Evolutionary conservation across 2,329 filamentous ascomycete genomes (phyloP), one percentile per base, ranked within the genome.

Genomic region (Pseudogymnoascus sp.): DNA sequence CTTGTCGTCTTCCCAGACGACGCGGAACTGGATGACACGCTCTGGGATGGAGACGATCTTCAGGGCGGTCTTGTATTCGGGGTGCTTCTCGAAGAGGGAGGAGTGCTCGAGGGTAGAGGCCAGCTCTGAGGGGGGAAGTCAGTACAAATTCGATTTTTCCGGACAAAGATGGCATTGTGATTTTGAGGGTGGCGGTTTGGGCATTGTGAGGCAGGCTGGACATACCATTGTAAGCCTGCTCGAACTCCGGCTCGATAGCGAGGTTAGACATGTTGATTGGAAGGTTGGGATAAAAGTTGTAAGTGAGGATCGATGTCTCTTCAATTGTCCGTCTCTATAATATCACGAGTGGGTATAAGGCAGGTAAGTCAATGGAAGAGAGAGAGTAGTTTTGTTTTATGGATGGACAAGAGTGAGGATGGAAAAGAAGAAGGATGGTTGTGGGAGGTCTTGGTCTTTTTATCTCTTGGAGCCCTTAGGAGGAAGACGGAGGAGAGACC

Each of bases 151-250:
- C 35, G 4, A 61, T 40, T 36, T 60, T 61, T 25, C 15, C 45
- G 31, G 55, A 13, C 21, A 21, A 48, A 5, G 15, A 60, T 13
- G 33, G 37, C n/a, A 61, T 48, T 29, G 39, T n/a, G n/a, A n/a
- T n/a, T 45, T 63, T 40, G n/a, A 8, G 60, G 36, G 58, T 36
- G 42, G 39, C 60, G 9, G 31, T 27, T n/a, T 33, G 37, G 37
- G 62, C 58, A 60, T 45, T 39, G 48, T 12, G 31, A 58, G 29
- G 61, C 55, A 61, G 59, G 58, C 59, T 39, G 45, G 60, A 75
- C 82, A 73, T 80, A 95, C 91, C 91, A 77, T 92, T 90, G 86
- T 96, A 96, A 73, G 93, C 93, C 85, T 97, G 93, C 86, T 97
- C 87, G 81, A 97, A 97, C 82, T 99, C 93, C 73, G 94, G 93